These are phyloP conservation scores for Ceratocystis colombiana DNA, from an alignment of 2,329 filamentous ascomycete genomes.

Conservation along the genomic window DNA sequence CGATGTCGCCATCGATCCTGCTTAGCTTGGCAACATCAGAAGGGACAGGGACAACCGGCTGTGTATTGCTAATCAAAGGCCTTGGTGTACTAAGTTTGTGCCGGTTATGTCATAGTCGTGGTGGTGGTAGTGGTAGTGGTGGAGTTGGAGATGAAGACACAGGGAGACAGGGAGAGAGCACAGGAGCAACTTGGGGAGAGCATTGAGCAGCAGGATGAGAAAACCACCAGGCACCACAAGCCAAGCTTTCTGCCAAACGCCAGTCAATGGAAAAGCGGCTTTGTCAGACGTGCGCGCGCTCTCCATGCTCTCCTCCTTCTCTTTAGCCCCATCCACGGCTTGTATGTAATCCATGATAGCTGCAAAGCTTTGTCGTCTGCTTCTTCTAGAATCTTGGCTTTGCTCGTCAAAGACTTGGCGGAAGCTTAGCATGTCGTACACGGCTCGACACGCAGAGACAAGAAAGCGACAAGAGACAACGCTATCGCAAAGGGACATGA, in stretches of 20 bases:
- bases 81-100: no score
- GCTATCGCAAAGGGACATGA: no score
- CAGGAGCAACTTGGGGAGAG: not conserved
- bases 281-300: no score
- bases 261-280: not conserved
- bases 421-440: conserved; percentile 13
- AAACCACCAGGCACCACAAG: not conserved
- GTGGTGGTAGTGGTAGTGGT: no score
- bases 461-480: not conserved
- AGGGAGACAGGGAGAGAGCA: no score
- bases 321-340: not conserved
- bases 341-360: not conserved
- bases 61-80: no score
- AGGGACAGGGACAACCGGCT: not conserved
- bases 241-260: conserved; percentile 13
- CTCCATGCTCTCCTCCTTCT: not conserved
- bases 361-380: not conserved
- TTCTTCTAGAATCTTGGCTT: conserved; percentile 6
- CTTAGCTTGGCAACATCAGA: not conserved
- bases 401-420: conserved; percentile 4
- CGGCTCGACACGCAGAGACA: not conserved
- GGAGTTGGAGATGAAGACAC: no score
- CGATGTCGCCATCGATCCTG: conserved; percentile 30
- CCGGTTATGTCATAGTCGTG: no score
- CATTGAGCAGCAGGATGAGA: not conserved